Evolutionary conservation across 768 basidiomycete species (phyloP).

Genomic region (Solioccasus polychromus): DNA sequence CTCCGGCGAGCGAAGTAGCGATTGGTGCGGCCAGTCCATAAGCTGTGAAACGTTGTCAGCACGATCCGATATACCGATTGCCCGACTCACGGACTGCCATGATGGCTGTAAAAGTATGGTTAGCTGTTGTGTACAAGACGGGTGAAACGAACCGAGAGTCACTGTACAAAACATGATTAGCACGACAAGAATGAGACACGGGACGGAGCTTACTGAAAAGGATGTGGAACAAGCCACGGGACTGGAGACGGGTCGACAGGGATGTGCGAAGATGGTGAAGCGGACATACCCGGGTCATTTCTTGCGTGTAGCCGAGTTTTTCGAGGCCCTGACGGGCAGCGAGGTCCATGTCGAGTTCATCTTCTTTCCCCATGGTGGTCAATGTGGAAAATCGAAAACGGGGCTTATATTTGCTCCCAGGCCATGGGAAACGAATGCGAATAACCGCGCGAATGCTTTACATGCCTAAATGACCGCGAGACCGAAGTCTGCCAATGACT

Average conservation of each 20-base stretch:
- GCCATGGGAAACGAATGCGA: too few relatives aligned
- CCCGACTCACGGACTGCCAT: slow-evolving; percentile 58
- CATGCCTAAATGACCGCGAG: too few relatives aligned
- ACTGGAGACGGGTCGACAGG: neutral
- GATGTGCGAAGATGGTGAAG: too few relatives aligned
- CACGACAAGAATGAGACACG: neutral
- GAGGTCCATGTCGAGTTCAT: slow-evolving; percentile 18
- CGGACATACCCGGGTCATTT: slow-evolving; percentile 50
- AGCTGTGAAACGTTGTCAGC: slow-evolving; percentile 35
- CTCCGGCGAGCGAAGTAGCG: slow-evolving; percentile 51
- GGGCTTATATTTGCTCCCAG: too few relatives aligned
- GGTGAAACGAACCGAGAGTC: slow-evolving; percentile 41
- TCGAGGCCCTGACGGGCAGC: slow-evolving; percentile 38
- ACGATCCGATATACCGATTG: neutral
- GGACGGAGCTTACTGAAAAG: slow-evolving; percentile 45
- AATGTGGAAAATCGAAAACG: too few relatives aligned
- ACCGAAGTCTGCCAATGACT: too few relatives aligned
- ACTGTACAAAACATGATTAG: slow-evolving; percentile 30
- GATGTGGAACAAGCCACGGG: slow-evolving; percentile 48
- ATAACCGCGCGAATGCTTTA: too few relatives aligned
- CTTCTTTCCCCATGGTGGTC: slow-evolving; percentile 12
- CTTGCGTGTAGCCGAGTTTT: slow-evolving; percentile 54
- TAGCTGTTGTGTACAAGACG: neutral
- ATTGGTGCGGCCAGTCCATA: slow-evolving; percentile 57
- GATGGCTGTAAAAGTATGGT: slow-evolving; percentile 44